Evolutionary conservation across 352 stramenopile genomes (phyloP).

Genomic region (Phytophthora palmivora): DNA sequence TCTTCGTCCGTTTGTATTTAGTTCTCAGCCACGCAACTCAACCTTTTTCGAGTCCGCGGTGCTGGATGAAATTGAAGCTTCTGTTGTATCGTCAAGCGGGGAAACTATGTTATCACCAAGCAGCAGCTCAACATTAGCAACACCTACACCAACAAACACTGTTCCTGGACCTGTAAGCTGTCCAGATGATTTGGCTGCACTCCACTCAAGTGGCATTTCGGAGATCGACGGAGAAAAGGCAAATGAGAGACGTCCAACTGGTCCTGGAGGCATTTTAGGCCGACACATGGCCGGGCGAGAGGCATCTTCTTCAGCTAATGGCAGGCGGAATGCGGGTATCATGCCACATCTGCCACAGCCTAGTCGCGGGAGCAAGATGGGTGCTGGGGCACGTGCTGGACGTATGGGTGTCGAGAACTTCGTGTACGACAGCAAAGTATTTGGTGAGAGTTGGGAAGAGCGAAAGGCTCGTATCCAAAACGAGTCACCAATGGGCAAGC

Average conservation of each 20-base stretch:
- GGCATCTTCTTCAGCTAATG: slow-evolving; percentile 3
- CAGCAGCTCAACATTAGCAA: slow-evolving; percentile 42
- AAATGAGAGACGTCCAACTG: slow-evolving; percentile 16
- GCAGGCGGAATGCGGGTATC: slow-evolving; percentile 27
- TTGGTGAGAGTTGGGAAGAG: slow-evolving; percentile 76
- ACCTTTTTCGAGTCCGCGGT: slow-evolving; percentile 70
- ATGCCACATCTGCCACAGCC: slow-evolving; percentile 36
- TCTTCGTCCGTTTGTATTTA: slow-evolving; percentile 63
- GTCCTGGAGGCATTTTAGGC: slow-evolving; percentile 10
- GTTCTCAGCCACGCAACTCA: slow-evolving; percentile 56
- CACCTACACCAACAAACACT: slow-evolving; percentile 22
- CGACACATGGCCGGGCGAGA: slow-evolving; percentile 28
- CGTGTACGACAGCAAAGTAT: slow-evolving; percentile 84
- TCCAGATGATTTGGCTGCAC: slow-evolving; percentile 12
- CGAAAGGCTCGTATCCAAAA: slow-evolving; percentile 62
- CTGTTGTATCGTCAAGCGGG: slow-evolving; percentile 32
- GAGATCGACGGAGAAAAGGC: background rate
- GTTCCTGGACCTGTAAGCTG: slow-evolving; percentile 10
- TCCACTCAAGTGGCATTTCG: slow-evolving; percentile 12
- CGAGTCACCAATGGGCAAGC: slow-evolving; percentile 78
- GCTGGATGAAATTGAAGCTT: slow-evolving; percentile 45
- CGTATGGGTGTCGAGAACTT: slow-evolving; percentile 64
- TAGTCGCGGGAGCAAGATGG: slow-evolving; percentile 39
- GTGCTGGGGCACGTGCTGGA: slow-evolving; percentile 24
- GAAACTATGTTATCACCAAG: slow-evolving; percentile 31